Evolutionary conservation across 1,284 basidiomycete species (phyloP), one percentile per base, ranked within the genome.

Genomic region (Thecaphora thlaspeos): DNA sequence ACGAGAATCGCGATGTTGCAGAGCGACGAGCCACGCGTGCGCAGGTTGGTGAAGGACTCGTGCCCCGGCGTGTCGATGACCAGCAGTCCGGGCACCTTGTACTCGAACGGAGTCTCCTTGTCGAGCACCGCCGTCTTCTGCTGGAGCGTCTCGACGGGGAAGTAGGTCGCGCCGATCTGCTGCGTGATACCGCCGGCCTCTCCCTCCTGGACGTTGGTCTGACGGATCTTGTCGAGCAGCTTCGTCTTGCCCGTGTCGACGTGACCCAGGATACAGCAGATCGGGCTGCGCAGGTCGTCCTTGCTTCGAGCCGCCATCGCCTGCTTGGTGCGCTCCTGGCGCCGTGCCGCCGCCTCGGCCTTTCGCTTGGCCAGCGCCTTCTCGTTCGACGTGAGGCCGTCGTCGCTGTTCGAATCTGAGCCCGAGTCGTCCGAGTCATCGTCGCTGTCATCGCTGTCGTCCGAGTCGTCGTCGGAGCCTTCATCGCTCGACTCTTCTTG

Each of bases 211-310:
- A 99, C 95, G 71, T 97, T 97, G 9, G 94, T 98, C 87, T 98
- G 94, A 72, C 95, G 92, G 78, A 99, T 97, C 91, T 98, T 98
- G 80, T 99, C 95, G 66, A 99, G 82, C 44, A 99, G 81, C 80
- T 97, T 98, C 39, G 95, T 99, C 82, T 99, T 99, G 68, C 95
- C 95, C 4, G 94, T 98, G 83, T 99, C 95, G 84, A 99, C 95
- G 80, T 99, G 95, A 57, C 95, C 95, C 56, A 99, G 82, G 78
- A 99, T 98, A 86, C 94, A 97, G 79, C 95, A 99, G 76, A 98
- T 99, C 24, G 95, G 95, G 78, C 88, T 91, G 43, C 95, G 88
- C 51, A 99, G 81, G 78, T 98, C 82, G 72, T 97, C 91, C 78
- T 90, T 92, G 79, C 81, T 90, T 51, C 91, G 82, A 5, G 88